Evolutionary conservation across 345 rosid species (phyloP).

Genomic region (Gynandropsis gynandra): DNA sequence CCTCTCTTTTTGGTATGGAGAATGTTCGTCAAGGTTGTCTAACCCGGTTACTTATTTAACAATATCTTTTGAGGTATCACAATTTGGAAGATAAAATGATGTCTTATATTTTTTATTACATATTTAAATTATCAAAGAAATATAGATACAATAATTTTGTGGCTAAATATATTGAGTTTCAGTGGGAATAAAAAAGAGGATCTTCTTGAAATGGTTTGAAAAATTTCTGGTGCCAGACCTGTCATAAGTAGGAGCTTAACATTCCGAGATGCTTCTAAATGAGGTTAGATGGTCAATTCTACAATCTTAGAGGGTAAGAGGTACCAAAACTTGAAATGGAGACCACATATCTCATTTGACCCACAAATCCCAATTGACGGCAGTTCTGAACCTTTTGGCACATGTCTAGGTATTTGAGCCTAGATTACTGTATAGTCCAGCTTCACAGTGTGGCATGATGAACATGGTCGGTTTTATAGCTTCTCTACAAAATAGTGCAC

Average conservation of each 20-base stretch:
- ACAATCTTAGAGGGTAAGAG: slow-evolving; percentile 58
- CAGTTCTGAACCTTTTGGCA: slow-evolving; percentile 34
- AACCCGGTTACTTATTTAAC: slow-evolving; percentile 75
- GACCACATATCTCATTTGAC: slow-evolving; percentile 30
- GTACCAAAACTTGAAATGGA: slow-evolving; percentile 46
- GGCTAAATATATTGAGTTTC: slow-evolving; percentile 34
- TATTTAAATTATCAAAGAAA: slow-evolving; percentile 1
- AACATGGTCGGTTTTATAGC: no score
- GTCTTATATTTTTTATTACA: background rate
- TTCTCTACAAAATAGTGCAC: no score
- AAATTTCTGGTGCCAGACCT: slow-evolving; percentile 32
- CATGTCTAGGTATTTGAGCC: no score
- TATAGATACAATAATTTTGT: slow-evolving; percentile 8
- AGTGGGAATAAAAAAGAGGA: slow-evolving; percentile 72
- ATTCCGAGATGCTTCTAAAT: slow-evolving; percentile 61
- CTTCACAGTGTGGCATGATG: no score
- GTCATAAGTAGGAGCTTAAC: slow-evolving; percentile 29
- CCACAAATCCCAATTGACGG: slow-evolving; percentile 24
- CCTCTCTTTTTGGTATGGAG: slow-evolving; percentile 68
- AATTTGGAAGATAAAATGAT: slow-evolving; percentile 56
- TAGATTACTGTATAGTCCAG: no score
- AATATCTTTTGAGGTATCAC: slow-evolving; percentile 54
- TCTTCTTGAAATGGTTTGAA: no score
- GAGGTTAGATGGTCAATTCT: slow-evolving; percentile 80
- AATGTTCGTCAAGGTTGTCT: no score